Base-by-base conservation (phyloP, 192 early-diverging fungal species). In the Blastocladiella britannica region DNA sequence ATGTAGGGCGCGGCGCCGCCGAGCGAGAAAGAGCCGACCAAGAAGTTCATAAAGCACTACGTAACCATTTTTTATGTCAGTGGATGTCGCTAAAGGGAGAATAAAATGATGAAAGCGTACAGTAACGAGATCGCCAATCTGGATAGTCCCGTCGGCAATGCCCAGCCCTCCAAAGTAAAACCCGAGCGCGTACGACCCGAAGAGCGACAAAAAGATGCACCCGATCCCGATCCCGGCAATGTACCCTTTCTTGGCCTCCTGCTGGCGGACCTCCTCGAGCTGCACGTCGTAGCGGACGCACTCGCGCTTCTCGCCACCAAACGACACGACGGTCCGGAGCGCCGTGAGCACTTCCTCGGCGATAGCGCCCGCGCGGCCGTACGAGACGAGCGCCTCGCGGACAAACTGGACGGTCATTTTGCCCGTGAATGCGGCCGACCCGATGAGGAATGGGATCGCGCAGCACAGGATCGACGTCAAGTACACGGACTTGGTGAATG, bases 401-500 rank as follows among this genome's bases (percentile, higher is more conserved):
- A 67, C 43, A 18, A 60, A 64, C 8, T 37, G 57, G 25, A 53
- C 43, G 9, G 64, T 37, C n/a, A 64, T 51, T 24, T 62, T 59
- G n/a, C 53, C 58, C 53, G 65, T 64, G 18, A 71, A 52, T 15
- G 54, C 61, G 15, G 37, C 12, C 37, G 37, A 9, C 15, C 37
- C 37, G 4, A 47, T 47, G 15, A 47, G 15, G 37, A 47, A 47
- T 20, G 37, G 37, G 52, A 51, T 31, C 30, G 53, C 18, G 37
- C 27, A 60, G n/a, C 53, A 24, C 25, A 51, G 28, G 22, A 26
- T 30, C 25, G 37, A 22, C 58, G 30, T 60, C 55, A 60, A 54
- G 47, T 67, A 28, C 37, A 60, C 63, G 53, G 66, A 60, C 55
- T 78, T 76, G 51, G 70, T 61, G 59, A 92, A 92, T 26, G 86